A percentile compares a stretch with the other conserved stretches of the same genome.
These are phyloP conservation scores for Candolleomyces eurysporus DNA, from an alignment of 768 basidiomycete species.

Conservation along the genomic window DNA sequence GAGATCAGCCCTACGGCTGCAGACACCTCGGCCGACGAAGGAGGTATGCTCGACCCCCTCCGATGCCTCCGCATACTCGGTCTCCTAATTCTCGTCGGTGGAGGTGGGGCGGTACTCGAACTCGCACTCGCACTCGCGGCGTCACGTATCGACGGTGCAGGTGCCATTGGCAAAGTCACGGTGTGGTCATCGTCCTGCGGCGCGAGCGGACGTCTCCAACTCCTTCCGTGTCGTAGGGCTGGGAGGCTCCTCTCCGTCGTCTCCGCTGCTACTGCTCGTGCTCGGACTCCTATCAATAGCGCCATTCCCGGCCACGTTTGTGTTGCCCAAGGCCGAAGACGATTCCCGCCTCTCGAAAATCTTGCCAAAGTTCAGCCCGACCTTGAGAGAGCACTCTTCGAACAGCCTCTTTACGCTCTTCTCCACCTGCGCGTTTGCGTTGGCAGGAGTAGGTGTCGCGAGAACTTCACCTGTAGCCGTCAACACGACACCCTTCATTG, in stretches of 20 bases:
- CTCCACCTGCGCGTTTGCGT: conserved; percentile 28
- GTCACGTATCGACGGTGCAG: conserved; percentile 7
- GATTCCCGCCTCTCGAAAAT: conserved; percentile 52
- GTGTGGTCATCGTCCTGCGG: conserved; percentile 11
- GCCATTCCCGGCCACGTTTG: too few species aligned
- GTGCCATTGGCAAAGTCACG: conserved; percentile 4
- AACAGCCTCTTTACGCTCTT: conserved; percentile 60
- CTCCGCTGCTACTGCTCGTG: conserved; percentile 25
- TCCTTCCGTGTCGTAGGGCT: conserved; percentile 48
- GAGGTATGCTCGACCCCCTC: background rate
- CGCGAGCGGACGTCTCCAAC: conserved; percentile 24
- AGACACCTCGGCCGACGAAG: conserved; percentile 5
- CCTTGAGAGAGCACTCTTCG: conserved; percentile 57
- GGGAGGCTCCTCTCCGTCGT: conserved; percentile 34
- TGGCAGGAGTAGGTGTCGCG: conserved; percentile 59
- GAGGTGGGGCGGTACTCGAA: too few species aligned
- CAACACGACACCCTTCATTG: conserved; percentile 77
- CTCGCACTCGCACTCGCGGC: background rate
- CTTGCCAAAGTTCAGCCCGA: conserved; percentile 72
- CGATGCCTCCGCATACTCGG: background rate
- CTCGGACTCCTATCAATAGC: conserved; percentile 1
- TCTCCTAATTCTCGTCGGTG: conserved; percentile 8
- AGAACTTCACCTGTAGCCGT: conserved; percentile 76
- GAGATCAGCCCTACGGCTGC: conserved; percentile 24
- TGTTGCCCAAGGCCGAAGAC: too few species aligned